Percentiles rank a stretch among this genome's conserved stretches.
Evolutionary conservation across 305 asterid genomes (phyloP).

Genomic region (Petunia hybrid): DNA sequence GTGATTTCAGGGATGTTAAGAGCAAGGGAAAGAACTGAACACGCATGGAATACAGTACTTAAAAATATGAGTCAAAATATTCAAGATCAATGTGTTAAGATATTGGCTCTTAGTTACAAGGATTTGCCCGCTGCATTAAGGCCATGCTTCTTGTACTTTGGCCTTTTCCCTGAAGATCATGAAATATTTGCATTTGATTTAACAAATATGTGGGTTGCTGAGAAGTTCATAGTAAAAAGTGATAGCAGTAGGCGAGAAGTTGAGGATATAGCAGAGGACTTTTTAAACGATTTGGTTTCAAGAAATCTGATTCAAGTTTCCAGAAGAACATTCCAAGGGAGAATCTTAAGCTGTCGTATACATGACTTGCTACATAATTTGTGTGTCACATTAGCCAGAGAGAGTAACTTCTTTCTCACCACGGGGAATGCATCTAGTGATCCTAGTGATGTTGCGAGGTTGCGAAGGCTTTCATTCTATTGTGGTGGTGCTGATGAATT

Average conservation of each 20-base stretch:
- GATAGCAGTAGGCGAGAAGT: not conserved
- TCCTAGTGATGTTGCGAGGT: not conserved
- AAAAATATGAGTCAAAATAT: constrained; percentile 22
- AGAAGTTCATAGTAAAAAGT: constrained; percentile 19
- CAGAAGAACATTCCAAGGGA: constrained; percentile 26
- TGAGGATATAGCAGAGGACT: constrained; percentile 35
- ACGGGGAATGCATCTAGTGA: not conserved
- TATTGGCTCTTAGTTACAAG: constrained; percentile 27
- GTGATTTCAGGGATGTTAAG: constrained; percentile 12
- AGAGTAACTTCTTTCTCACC: constrained; percentile 25
- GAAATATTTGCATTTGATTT: not conserved
- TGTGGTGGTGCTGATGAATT: constrained; percentile 24
- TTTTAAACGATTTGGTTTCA: constrained; percentile 26
- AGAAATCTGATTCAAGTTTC: constrained; percentile 39
- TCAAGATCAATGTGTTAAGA: not conserved
- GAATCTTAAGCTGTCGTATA: constrained; percentile 26
- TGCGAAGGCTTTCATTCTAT: not conserved
- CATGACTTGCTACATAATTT: constrained; percentile 34
- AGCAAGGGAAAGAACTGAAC: not conserved
- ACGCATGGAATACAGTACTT: constrained; percentile 23
- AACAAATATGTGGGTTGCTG: constrained; percentile 31
- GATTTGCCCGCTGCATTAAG: constrained; percentile 26
- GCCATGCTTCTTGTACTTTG: constrained; percentile 33
- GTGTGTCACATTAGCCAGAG: constrained; percentile 18
- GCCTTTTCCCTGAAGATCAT: constrained; percentile 22